phyloP scores from a whole-genome alignment of 2,329 filamentous ascomycete species.

The Blastomyces parvus region DNA sequence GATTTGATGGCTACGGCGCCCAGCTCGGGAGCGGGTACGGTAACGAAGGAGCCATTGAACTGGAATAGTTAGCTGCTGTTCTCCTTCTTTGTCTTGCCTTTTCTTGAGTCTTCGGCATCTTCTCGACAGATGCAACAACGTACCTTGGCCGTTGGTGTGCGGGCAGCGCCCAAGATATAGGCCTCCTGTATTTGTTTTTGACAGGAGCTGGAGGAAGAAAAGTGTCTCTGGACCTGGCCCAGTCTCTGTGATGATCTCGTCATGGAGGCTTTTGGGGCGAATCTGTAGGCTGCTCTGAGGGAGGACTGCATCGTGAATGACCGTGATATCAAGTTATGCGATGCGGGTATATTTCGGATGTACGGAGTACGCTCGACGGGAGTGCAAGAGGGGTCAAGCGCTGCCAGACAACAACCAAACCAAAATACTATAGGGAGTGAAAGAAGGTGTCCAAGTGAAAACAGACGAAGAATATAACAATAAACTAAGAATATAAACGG shows the following conservation, averaged over 20 bases:
- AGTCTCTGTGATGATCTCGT: conserved; percentile 32
- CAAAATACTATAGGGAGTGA: too few relatives aligned
- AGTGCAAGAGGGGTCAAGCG: too few relatives aligned
- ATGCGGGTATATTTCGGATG: too few relatives aligned
- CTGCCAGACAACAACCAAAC: too few relatives aligned
- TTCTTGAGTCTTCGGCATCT: neutral
- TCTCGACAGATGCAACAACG: neutral
- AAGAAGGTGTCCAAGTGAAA: too few relatives aligned
- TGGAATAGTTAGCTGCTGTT: conserved; percentile 31
- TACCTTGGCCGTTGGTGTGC: conserved; percentile 86
- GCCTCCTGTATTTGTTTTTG: conserved; percentile 71
- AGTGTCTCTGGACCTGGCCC: conserved; percentile 41
- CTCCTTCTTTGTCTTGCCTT: neutral
- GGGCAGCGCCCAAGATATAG: conserved; percentile 82
- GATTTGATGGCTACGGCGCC: conserved; percentile 87
- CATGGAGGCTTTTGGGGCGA: conserved; percentile 20
- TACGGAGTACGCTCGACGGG: too few relatives aligned
- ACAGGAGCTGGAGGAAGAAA: conserved; percentile 41
- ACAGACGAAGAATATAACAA: neutral
- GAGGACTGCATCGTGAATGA: conserved; percentile 18
- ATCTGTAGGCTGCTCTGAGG: conserved; percentile 21
- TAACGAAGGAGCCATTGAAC: conserved; percentile 90
- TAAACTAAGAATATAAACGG: neutral
- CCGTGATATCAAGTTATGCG: too few relatives aligned
- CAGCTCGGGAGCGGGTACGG: conserved; percentile 74